Conservation (phyloP, 306 rosid species). For the Purshia tridentata region DNA sequence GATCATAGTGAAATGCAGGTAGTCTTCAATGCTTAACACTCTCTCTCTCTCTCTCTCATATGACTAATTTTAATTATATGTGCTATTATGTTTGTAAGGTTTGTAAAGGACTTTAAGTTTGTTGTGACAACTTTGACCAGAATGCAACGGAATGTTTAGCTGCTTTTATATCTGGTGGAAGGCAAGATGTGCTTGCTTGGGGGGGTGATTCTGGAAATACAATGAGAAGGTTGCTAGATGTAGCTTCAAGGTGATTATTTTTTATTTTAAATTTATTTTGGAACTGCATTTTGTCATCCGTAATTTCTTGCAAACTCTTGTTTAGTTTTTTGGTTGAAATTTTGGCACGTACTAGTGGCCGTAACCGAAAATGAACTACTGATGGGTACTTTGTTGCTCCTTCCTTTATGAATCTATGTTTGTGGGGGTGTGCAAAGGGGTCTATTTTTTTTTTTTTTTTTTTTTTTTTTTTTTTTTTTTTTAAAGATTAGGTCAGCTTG, state of each 20-base stretch:
- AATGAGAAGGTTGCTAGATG: slow-evolving; percentile 77
- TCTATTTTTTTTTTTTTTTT: neutral
- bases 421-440: neutral
- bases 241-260: slow-evolving; percentile 69
- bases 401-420: neutral
- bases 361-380: neutral
- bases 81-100: neutral
- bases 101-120: slow-evolving; percentile 22
- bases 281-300: neutral
- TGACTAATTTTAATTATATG: neutral
- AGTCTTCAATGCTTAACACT: neutral
- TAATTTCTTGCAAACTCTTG: neutral
- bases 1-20: slow-evolving; percentile 99
- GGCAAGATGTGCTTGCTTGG: slow-evolving; percentile 76
- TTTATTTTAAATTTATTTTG: neutral
- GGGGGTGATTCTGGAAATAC: slow-evolving; percentile 69
- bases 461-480: neutral
- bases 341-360: neutral
- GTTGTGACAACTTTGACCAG: slow-evolving; percentile 45
- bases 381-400: neutral
- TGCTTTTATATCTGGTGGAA: slow-evolving; percentile 72
- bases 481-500: neutral
- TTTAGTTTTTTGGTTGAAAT: neutral
- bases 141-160: slow-evolving; percentile 94
- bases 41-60: neutral